These are phyloP conservation scores for Cladobotryum mycophilum DNA, from an alignment of 2,329 filamentous ascomycete genomes.

Conservation along the genomic window DNA sequence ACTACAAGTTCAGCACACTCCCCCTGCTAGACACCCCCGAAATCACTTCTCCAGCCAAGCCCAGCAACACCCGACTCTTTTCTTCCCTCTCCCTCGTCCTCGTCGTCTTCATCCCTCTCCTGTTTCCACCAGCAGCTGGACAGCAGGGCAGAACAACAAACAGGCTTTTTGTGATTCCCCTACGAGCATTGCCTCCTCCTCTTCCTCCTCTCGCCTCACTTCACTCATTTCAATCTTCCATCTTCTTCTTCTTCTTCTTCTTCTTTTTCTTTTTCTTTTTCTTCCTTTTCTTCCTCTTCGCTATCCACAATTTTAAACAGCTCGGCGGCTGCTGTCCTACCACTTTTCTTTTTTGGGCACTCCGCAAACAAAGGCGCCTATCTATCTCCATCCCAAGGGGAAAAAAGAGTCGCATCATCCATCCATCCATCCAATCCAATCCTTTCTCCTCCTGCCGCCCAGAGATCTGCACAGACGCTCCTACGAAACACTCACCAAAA, in stretches of 20 bases:
- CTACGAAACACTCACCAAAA: no score
- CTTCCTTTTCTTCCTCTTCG: slow-evolving; percentile 2
- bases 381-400: no score
- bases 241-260: slow-evolving; percentile 4
- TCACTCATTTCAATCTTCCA: slow-evolving; percentile 1
- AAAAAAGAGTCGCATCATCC: no score
- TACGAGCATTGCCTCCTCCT: slow-evolving; percentile 1
- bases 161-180: no score
- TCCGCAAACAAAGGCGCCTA: no score
- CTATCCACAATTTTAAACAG: neutral
- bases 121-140: no score
- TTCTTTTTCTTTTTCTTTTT: slow-evolving; percentile 1
- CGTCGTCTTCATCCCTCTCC: neutral
- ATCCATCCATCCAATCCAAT: neutral
- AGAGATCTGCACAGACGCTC: no score
- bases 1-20: slow-evolving; percentile 1
- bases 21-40: neutral
- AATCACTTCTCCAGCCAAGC: no score
- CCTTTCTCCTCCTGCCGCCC: no score
- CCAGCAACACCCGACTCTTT: neutral
- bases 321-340: no score
- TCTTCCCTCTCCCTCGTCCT: slow-evolving; percentile 3
- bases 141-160: no score
- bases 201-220: neutral
- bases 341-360: no score